Base-by-base conservation (phyloP, 1,139 yeast genomes). In the Pichia sp. region DNA sequence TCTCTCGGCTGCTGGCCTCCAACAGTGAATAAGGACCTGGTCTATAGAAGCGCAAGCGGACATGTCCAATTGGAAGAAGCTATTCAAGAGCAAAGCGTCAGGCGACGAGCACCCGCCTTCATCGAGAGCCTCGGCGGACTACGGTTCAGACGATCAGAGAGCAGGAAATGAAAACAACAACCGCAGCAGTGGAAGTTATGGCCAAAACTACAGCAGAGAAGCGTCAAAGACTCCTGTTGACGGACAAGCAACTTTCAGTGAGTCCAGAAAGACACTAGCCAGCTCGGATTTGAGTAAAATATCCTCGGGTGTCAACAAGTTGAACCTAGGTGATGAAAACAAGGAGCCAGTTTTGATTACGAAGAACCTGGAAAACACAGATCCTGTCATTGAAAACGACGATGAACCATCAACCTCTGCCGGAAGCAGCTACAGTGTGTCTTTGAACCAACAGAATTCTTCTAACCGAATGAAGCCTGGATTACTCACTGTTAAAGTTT, bases 401-500 rank as follows among this genome's bases (percentile, higher is more conserved):
- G 47, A 41, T n/a, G 32, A 29, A 5, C 19, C 32, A 15, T 36
- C 40, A 5, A 36, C 40, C 8, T 11, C 13, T 13, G 40, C 15
- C 10, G 40, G 15, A 13, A 36, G 40, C 40, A 10, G 7, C 15
- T 36, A 11, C 40, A 36, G 15, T 13, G 40, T 13, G 15, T 36
- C 43, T 8, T 8, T 36, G 11, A 36, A 42, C 10, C 30, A 41
- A 29, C 41, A 36, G 16, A 40, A 34, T 34, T 5, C 47, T 15
- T 13, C 43, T 3, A 45, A 44, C 30, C 47, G 51, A 45, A 49
- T 56, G 51, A 73, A 73, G 47, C 93, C 95, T 0, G 95, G 95
- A 0, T 70, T 87, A 34, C 74, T 87, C 54, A 84, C 88, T 0
- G 86, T 87, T 31, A 84, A 86, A 60, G 77, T 87, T 38, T 84